A percentile compares a stretch with the other conserved stretches of the same genome.
Evolutionary conservation across 805 yeast species (phyloP).

Genomic region (Pichia membranifaciens): DNA sequence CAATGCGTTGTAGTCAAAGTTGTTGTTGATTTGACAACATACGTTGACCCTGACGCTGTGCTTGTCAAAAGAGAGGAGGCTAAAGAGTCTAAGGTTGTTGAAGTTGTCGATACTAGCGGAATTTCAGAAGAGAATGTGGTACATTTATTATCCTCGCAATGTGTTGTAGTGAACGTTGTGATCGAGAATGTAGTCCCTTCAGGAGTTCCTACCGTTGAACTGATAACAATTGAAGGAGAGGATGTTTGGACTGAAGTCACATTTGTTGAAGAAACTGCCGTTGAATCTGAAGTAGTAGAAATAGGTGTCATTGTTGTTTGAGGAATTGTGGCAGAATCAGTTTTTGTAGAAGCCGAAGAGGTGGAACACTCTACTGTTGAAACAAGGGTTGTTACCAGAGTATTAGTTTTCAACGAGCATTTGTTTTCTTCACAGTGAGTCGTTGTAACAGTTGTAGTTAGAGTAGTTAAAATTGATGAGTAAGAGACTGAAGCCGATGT

Average conservation of each 20-base stretch:
- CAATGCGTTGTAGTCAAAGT: not conserved
- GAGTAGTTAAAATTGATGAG: no score
- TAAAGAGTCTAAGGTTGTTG: not conserved
- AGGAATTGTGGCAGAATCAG: not conserved
- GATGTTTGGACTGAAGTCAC: no score
- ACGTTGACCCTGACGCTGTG: not conserved
- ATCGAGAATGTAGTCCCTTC: no score
- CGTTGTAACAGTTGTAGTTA: not conserved
- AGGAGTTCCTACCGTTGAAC: no score
- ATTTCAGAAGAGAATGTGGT: not conserved
- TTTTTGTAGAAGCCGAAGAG: not conserved
- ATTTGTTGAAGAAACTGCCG: no score
- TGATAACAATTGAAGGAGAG: no score
- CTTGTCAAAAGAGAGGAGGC: not conserved
- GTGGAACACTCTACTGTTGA: not conserved
- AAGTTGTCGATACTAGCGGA: not conserved
- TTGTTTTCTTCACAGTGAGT: not conserved
- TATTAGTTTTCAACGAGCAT: not conserved
- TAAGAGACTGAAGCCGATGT: not conserved
- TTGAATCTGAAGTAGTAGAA: not conserved
- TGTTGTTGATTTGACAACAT: not conserved
- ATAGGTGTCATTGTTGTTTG: not conserved
- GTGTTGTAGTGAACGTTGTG: not conserved
- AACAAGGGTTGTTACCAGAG: not conserved
- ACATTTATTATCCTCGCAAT: not conserved